Evolutionary conservation across 2,329 filamentous ascomycete species (phyloP).

Genomic region (Colletotrichum shisoi): DNA sequence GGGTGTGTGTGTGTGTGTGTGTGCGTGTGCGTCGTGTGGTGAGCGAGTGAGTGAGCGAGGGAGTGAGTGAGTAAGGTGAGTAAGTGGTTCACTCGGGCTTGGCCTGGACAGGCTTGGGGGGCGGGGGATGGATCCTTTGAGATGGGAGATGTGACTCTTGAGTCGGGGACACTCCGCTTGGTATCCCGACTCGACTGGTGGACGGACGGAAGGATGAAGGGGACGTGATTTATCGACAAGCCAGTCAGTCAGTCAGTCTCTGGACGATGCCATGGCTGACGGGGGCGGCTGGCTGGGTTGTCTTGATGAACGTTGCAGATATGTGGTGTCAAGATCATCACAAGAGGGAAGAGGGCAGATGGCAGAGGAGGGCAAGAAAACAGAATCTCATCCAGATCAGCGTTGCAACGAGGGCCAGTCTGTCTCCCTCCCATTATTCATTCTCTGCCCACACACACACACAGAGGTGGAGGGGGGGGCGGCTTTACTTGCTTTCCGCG

Average conservation of each 20-base stretch:
- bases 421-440: slow-evolving; percentile 5
- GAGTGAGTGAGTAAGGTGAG: too few species aligned
- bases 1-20: background rate
- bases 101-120: slow-evolving; percentile 4
- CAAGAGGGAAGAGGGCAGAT: too few species aligned
- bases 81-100: slow-evolving; percentile 1
- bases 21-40: too few species aligned
- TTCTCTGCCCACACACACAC: background rate
- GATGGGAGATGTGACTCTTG: background rate
- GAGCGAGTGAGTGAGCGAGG: too few species aligned
- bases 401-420: slow-evolving; percentile 12
- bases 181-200: background rate
- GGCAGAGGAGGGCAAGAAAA: background rate
- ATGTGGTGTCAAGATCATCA: background rate
- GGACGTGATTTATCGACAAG: too few species aligned
- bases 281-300: slow-evolving; percentile 4
- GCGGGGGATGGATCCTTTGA: background rate
- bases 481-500: background rate
- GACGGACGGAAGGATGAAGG: too few species aligned
- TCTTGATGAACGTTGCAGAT: background rate
- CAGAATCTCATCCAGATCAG: background rate
- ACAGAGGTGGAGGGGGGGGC: too few species aligned
- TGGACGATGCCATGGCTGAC: background rate
- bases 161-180: slow-evolving; percentile 16
- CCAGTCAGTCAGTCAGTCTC: too few species aligned